Evolutionary conservation across 2,329 filamentous ascomycete species (phyloP), one percentile per base, ranked within the genome.

Genomic region (Esteya vermicola): DNA sequence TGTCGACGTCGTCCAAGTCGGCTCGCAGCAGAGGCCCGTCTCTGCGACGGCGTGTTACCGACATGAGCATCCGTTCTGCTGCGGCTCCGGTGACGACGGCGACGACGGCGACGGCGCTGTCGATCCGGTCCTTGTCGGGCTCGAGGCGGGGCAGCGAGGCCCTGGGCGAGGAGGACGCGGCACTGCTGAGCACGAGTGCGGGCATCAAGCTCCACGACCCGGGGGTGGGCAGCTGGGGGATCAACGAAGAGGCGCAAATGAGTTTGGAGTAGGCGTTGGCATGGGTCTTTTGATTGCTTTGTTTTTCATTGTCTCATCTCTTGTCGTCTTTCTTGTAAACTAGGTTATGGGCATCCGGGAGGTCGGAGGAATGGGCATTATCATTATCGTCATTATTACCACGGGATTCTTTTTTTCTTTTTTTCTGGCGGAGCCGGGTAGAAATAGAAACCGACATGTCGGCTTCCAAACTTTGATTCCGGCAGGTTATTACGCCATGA

Each of bases 191-290:
- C 21, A 50, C 64, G 21, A 60, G 63, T 40, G 54, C 71, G 5
- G 65, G 70, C 41, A 53, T 74, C 36, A 62, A 71, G 56, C 59
- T 73, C 51, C 63, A 75, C 57, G 64, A 67, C 48, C 54, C 67
- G 47, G 58, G 66, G 47, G 63, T 60, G 52, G 75, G 70, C 48
- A 77, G 63, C 70, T 86, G 85, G 78, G 83, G 84, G 0, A 71
- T 93, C 37, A 82, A 83, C 1, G 86, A 94, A 54, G 85, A 93
- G 53, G 76, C 81, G 20, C 70, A 80, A 51, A 91, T 93, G 81
- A 81, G 77, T 25, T 62, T 93, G 48, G 85, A 89, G 18, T 34
- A 33, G 26, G 21, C 13, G 13, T 23, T 28, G 26, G n/a, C 30
- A 32, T 16, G 30, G 13, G n/a, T n/a, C n/a, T n/a, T n/a, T n/a